phyloP scores from a whole-genome alignment of 371 early-diverging fungal species.

The Mucor racemosus region DNA sequence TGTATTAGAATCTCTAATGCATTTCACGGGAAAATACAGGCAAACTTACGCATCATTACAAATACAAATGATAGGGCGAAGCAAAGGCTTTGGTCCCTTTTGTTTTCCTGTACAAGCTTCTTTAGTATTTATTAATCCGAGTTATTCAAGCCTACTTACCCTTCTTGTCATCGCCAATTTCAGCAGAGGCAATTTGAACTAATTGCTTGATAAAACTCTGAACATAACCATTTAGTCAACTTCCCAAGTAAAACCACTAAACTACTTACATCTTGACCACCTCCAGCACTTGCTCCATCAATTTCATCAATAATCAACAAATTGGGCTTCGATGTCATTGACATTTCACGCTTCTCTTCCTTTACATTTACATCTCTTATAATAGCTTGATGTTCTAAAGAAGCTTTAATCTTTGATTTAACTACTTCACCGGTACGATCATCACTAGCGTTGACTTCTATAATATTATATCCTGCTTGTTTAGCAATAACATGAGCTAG shows the following conservation, averaged over 20 bases:
- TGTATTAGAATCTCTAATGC: background rate
- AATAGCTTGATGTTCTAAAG: slow-evolving; percentile 80
- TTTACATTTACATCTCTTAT: slow-evolving; percentile 28
- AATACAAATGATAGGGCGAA: slow-evolving; percentile 96
- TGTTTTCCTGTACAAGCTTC: slow-evolving; percentile 18
- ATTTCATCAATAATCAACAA: slow-evolving; percentile 95
- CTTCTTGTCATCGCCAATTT: slow-evolving; percentile 30
- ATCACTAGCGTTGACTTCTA: slow-evolving; percentile 99
- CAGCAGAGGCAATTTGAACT: slow-evolving; percentile 43
- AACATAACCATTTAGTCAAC: background rate
- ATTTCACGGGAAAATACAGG: background rate
- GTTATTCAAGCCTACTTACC: background rate
- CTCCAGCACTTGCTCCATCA: slow-evolving; percentile 87
- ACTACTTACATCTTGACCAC: slow-evolving; percentile 27
- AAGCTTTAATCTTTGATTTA: slow-evolving; percentile 72
- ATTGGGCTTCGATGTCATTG: slow-evolving; percentile 71
- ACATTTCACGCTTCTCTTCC: slow-evolving; percentile 19
- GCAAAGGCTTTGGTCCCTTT: slow-evolving; percentile 53
- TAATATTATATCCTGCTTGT: slow-evolving; percentile 89
- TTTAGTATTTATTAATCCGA: background rate
- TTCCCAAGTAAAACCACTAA: background rate
- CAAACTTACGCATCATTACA: slow-evolving; percentile 90
- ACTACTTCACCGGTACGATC: slow-evolving; percentile 88
- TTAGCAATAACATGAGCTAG: slow-evolving; percentile 93
- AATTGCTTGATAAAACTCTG: slow-evolving; percentile 85